A percentile compares a stretch with the other conserved stretches of the same genome.
Conservation (phyloP, 2,329 filamentous ascomycete species). For the Myriosclerotinia curreyana region DNA sequence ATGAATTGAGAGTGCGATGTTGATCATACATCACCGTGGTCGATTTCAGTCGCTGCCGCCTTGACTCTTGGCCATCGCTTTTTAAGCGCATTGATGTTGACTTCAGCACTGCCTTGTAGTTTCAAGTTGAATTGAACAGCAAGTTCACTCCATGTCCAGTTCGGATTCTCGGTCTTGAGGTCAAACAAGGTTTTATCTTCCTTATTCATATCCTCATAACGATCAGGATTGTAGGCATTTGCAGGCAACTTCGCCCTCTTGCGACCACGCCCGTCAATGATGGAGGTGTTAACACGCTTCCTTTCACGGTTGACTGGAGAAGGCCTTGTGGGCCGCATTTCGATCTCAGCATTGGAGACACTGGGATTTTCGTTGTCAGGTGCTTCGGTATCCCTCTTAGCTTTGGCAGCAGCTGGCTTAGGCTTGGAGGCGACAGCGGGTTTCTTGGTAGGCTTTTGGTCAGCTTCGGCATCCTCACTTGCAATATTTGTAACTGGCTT, state of each 20-base stretch:
- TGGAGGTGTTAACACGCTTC: background rate
- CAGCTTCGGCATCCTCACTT: background rate
- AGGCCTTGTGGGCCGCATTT: background rate
- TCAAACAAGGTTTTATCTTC: slow-evolving; percentile 6
- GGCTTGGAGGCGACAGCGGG: background rate
- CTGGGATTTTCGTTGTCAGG: background rate
- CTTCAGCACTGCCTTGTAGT: background rate
- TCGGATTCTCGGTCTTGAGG: background rate
- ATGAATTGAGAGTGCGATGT: background rate
- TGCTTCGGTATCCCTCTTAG: background rate
- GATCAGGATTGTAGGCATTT: slow-evolving; percentile 1
- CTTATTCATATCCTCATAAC: background rate
- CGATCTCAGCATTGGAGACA: background rate
- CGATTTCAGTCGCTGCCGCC: background rate
- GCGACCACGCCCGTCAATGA: background rate
- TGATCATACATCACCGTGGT: slow-evolving; percentile 3
- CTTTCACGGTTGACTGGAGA: background rate
- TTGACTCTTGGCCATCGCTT: slow-evolving; percentile 8
- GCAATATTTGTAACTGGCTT: background rate
- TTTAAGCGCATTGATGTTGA: background rate
- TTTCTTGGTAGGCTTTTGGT: background rate
- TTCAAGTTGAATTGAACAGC: background rate
- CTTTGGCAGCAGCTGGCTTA: background rate
- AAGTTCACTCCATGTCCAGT: background rate
- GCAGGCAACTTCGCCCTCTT: background rate